Conservation (phyloP, 306 rosid species). For the Citrullus mucosospermus region DNA sequence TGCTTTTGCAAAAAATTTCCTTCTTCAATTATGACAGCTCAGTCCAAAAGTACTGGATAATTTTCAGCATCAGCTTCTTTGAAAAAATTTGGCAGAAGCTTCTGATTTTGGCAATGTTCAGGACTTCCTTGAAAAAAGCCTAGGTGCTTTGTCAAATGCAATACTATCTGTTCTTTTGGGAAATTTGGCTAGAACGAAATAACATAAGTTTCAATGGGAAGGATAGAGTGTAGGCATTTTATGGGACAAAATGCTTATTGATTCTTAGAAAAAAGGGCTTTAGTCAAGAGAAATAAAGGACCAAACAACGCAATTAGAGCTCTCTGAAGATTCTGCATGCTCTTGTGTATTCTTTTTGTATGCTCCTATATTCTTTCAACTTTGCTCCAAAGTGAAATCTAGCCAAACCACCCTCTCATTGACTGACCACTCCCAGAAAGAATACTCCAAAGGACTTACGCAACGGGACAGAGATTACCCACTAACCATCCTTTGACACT, state of each 20-base stretch:
- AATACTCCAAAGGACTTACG: not conserved
- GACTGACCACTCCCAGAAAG: not conserved
- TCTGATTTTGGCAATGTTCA: not conserved
- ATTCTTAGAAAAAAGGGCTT: not conserved
- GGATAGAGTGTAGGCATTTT: not conserved
- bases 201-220: not conserved
- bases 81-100: not conserved
- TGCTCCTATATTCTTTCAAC: not conserved
- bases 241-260: not conserved
- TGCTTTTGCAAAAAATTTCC: not conserved
- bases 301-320: no score
- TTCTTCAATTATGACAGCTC: not conserved
- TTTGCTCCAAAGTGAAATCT: not conserved
- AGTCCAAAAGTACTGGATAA: not conserved
- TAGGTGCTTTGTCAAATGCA: not conserved
- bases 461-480: not conserved
- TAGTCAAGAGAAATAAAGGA: no score
- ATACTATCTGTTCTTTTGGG: not conserved
- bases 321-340: no score
- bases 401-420: not conserved
- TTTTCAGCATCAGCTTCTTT: not conserved
- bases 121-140: not conserved
- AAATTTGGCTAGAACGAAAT: not conserved
- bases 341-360: not conserved
- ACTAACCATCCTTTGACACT: not conserved